Percentiles rank a stretch among this genome's conserved stretches.
Evolutionary conservation across 2,329 filamentous ascomycete species (phyloP).

Genomic region (Emydomyces testavorans): DNA sequence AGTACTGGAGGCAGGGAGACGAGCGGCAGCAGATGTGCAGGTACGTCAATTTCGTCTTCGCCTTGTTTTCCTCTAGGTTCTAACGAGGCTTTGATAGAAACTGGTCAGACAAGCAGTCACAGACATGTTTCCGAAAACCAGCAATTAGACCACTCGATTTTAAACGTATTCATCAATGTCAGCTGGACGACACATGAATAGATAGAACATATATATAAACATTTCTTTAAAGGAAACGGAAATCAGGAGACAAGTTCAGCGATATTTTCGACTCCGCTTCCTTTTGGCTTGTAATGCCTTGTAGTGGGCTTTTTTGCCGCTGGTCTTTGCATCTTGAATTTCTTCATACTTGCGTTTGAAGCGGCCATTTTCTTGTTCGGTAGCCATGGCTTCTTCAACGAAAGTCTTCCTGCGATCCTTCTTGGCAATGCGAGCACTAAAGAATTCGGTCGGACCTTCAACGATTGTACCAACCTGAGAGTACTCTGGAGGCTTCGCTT

Average conservation of each 20-base stretch:
- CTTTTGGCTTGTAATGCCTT: slow-evolving; percentile 60
- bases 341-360: slow-evolving; percentile 82
- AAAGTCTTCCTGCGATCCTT: slow-evolving; percentile 82
- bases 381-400: slow-evolving; percentile 67
- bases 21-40: slow-evolving; percentile 54
- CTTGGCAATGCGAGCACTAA: slow-evolving; percentile 66
- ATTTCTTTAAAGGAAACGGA: slow-evolving; percentile 1
- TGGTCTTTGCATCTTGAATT: slow-evolving; percentile 69
- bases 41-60: slow-evolving; percentile 25
- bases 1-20: slow-evolving; percentile 50
- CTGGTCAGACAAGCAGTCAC: slow-evolving; percentile 28
- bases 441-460: slow-evolving; percentile 79
- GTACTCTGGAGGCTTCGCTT: slow-evolving; percentile 62
- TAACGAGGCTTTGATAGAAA: slow-evolving; percentile 22
- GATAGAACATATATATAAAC: neutral
- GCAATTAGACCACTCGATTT: neutral
- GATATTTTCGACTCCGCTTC: slow-evolving; percentile 16
- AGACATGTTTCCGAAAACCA: slow-evolving; percentile 17
- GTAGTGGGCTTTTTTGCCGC: slow-evolving; percentile 83
- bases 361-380: slow-evolving; percentile 53
- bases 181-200: neutral
- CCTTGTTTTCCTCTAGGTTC: slow-evolving; percentile 5
- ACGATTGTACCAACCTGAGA: slow-evolving; percentile 83
- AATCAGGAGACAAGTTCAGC: slow-evolving; percentile 3
- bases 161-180: neutral